Evolutionary conservation across 1,139 yeast genomes (phyloP).

Genomic region (Suhomyces kunorum): DNA sequence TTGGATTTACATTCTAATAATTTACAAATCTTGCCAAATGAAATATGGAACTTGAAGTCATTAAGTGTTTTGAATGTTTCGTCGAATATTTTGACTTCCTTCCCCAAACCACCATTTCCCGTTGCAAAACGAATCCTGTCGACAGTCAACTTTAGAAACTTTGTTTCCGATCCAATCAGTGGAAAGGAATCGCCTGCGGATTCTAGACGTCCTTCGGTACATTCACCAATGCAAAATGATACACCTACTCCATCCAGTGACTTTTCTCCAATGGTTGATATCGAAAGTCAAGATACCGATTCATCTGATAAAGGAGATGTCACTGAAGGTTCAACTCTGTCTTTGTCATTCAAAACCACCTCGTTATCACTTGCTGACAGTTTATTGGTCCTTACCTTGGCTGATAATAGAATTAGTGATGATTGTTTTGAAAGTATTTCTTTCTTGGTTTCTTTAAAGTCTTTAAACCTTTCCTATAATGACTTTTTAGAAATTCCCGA

Average conservation of each 20-base stretch:
- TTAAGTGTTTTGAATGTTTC: conserved; percentile 70
- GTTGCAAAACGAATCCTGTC: conserved; percentile 41
- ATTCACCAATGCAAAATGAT: conserved; percentile 11
- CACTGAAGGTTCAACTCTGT: conserved; percentile 14
- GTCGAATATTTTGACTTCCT: conserved; percentile 69
- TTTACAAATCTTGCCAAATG: conserved; percentile 66
- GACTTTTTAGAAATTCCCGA: conserved; percentile 78
- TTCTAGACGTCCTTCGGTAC: conserved; percentile 16
- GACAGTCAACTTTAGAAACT: conserved; percentile 27
- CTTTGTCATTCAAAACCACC: conserved; percentile 7
- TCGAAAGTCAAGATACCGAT: conserved; percentile 7
- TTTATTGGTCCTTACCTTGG: conserved; percentile 59
- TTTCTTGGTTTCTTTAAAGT: conserved; percentile 56
- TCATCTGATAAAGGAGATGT: conserved; percentile 4
- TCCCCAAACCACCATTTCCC: conserved; percentile 58
- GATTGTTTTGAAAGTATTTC: conserved; percentile 73
- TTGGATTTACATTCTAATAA: conserved; percentile 88
- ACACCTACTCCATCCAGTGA: conserved; percentile 2
- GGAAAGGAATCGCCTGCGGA: conserved; percentile 11
- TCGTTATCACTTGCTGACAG: conserved; percentile 49
- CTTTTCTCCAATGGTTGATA: conserved; percentile 1
- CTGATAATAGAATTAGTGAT: conserved; percentile 84
- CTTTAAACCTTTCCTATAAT: conserved; percentile 79
- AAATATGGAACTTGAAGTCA: conserved; percentile 63
- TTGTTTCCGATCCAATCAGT: conserved; percentile 11